These are phyloP conservation scores for Mycosphaerelloides madeirae DNA, from an alignment of 2,329 filamentous ascomycete genomes.

Conservation along the genomic window DNA sequence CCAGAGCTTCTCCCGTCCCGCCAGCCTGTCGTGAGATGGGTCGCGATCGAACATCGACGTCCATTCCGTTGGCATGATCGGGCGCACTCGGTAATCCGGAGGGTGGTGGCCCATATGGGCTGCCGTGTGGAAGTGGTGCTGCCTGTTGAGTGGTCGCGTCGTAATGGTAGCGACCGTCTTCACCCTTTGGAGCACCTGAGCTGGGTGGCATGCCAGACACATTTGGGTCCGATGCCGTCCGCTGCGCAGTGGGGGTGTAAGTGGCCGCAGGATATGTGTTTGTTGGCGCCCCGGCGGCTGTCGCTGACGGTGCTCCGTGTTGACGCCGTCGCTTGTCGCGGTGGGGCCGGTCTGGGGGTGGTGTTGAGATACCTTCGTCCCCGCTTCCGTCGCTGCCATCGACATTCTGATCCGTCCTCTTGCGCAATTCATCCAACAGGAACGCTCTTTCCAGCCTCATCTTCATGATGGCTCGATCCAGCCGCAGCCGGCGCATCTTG, in stretches of 20 bases:
- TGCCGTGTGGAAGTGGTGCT: conserved; percentile 17
- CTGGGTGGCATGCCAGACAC: background rate
- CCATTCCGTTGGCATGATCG: conserved; percentile 3
- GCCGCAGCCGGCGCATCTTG: conserved; percentile 69
- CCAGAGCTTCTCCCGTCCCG: conserved; percentile 2
- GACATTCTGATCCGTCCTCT: conserved; percentile 44
- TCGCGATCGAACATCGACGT: conserved; percentile 1
- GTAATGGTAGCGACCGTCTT: conserved; percentile 5
- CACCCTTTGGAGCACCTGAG: background rate
- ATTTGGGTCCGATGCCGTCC: conserved; percentile 4
- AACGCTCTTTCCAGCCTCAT: conserved; percentile 77
- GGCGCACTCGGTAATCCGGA: conserved; percentile 15
- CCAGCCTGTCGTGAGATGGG: background rate
- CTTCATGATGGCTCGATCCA: conserved; percentile 84
- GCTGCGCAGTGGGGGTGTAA: conserved; percentile 7
- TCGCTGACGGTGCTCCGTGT: conserved; percentile 7
- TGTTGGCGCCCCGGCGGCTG: conserved; percentile 13
- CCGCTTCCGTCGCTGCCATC: conserved; percentile 37
- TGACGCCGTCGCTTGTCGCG: conserved; percentile 27
- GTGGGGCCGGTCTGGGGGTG: conserved; percentile 29
- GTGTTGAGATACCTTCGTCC: conserved; percentile 29
- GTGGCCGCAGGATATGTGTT: conserved; percentile 1
- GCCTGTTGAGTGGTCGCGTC: conserved; percentile 1
- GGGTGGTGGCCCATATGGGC: conserved; percentile 15
- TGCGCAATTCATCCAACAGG: conserved; percentile 46